Percentiles rank a stretch among this genome's conserved stretches.
These are phyloP conservation scores for Chloris gayana DNA, from an alignment of 176 grass and related monocot genomes.

Conservation along the genomic window DNA sequence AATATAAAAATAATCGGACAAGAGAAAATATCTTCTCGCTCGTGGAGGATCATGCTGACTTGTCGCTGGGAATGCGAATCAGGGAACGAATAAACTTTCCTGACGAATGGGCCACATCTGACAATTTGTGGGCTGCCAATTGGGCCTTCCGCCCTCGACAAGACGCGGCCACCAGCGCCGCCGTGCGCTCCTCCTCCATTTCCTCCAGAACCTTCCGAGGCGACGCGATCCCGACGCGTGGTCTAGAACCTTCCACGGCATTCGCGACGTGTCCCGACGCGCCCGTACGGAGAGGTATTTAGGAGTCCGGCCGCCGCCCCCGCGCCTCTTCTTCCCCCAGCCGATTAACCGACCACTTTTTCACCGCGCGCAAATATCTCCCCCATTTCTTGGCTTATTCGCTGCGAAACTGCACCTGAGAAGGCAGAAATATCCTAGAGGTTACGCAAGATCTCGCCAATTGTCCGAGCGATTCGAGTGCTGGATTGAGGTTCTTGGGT, in stretches of 20 bases:
- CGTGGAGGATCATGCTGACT: background rate
- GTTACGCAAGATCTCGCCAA: background rate
- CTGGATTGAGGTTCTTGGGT: background rate
- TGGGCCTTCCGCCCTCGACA: slow-evolving; percentile 23
- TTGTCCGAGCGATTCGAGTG: background rate
- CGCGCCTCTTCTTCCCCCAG: background rate
- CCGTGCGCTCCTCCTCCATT: too few species aligned
- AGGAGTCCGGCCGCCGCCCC: background rate
- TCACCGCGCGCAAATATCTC: slow-evolving; percentile 19
- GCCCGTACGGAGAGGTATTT: slow-evolving; percentile 48
- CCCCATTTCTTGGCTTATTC: too few species aligned
- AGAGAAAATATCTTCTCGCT: too few species aligned
- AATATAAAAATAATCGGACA: too few species aligned
- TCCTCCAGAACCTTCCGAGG: slow-evolving; percentile 42
- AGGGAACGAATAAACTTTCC: background rate
- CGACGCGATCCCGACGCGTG: slow-evolving; percentile 22
- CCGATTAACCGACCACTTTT: background rate
- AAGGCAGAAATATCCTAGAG: slow-evolving; percentile 25
- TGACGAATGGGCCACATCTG: background rate
- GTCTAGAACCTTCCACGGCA: slow-evolving; percentile 53
- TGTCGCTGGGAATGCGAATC: background rate
- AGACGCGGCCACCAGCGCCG: background rate
- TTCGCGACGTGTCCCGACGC: slow-evolving; percentile 39
- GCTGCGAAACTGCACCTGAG: background rate
- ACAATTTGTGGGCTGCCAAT: background rate